Conservation (phyloP, 805 yeast species). For the Yamadazyma takamatsuzukensis region DNA sequence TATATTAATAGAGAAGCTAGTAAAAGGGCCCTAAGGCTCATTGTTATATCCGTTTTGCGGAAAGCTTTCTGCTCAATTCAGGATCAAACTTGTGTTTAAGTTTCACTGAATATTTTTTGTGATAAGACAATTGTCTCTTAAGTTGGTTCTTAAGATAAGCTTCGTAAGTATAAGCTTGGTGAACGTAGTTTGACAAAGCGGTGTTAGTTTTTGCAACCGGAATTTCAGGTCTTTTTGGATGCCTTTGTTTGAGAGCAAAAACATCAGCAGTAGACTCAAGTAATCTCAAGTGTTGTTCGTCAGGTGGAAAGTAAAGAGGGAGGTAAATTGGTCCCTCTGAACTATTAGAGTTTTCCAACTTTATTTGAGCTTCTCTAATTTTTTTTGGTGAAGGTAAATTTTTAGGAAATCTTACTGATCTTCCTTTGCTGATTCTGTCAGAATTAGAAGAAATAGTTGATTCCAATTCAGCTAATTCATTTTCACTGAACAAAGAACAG, state of each 20-base stretch:
- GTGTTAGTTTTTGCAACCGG: slow-evolving; percentile 24
- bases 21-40: no score
- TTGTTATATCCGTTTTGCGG: no score
- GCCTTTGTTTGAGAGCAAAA: no score
- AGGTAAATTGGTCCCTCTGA: slow-evolving; percentile 1
- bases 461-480: slow-evolving; percentile 6
- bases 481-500: slow-evolving; percentile 5
- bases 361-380: no score
- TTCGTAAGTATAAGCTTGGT: slow-evolving; percentile 18
- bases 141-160: slow-evolving; percentile 7
- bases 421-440: slow-evolving; percentile 1
- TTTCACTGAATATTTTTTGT: not conserved
- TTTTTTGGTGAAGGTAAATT: no score
- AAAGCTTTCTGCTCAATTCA: slow-evolving; percentile 4
- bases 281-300: not conserved
- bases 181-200: slow-evolving; percentile 21
- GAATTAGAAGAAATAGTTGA: slow-evolving; percentile 1
- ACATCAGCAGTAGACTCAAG: not conserved
- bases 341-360: no score
- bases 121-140: slow-evolving; percentile 6
- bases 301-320: not conserved
- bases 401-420: slow-evolving; percentile 1
- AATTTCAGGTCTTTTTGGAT: slow-evolving; percentile 14
- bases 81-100: slow-evolving; percentile 6
- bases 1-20: no score